Base-by-base conservation (phyloP, 2,329 filamentous ascomycete species). In the Paecilomyces sp. region DNA sequence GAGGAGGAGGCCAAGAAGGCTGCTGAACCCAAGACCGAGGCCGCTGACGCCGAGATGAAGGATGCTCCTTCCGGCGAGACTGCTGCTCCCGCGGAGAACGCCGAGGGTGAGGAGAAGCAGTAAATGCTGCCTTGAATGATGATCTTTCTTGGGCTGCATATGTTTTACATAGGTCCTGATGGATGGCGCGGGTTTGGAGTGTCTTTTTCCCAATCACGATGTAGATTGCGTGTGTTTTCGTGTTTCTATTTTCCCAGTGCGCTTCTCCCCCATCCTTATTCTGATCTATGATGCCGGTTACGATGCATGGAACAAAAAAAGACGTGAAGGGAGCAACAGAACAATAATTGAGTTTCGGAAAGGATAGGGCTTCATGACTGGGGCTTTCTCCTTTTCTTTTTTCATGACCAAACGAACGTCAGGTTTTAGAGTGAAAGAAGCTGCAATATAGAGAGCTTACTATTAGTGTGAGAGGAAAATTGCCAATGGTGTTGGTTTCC, bases 1-100 rank as follows among this genome's bases (percentile, higher is more conserved):
- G 91, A 90, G 77, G 89, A 90, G 77, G 80, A 84, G 64, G 75
- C 78, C 62, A 82, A 83, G 76, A 82, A 83, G 74, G 79, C 80
- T 55, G 77, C 77, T 34, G 74, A 77, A 61, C 77, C 77, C 68
- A 75, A 77, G 64, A 71, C 72, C n/a, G 77, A 73, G 60, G 71
- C 73, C 54, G 70, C 74, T 59, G 77, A 80, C 59, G 71, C 75
- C 57, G 84, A 87, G 73, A 87, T 87, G 85, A 82, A 83, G 68
- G 85, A 87, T 68, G 84, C 83, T 53, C 77, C 79, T 28, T 70
- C 66, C 30, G 79, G 80, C 58, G 73, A 71, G 54, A 67, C 68
- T 33, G 69, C 74, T 62, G 66, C 69, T 55, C 64, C 72, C 58
- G 61, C 69, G 56, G 68, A 65, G 55, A 66, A 65, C 59, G 71